Conservation (phyloP, 345 rosid species). For the Hypericum perforatum region DNA sequence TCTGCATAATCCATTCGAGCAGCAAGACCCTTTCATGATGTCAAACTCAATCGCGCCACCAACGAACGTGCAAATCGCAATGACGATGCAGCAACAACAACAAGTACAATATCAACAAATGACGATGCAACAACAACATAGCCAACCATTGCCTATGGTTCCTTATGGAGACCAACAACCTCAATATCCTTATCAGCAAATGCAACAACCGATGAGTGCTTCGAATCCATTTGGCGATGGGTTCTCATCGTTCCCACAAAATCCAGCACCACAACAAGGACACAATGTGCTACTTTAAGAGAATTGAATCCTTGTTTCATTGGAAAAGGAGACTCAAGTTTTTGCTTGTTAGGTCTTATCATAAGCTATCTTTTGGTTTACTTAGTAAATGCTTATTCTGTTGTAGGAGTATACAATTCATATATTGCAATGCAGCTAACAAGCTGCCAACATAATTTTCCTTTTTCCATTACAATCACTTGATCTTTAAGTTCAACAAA, state of each 20-base stretch:
- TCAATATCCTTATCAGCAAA: slow-evolving; percentile 27
- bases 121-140: too few relatives aligned
- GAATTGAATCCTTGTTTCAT: too few relatives aligned
- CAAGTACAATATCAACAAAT: slow-evolving; percentile 12
- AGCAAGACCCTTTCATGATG: slow-evolving; percentile 64
- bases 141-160: slow-evolving; percentile 20
- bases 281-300: slow-evolving; percentile 36
- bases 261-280: slow-evolving; percentile 29
- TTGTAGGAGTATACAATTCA: too few relatives aligned
- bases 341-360: too few relatives aligned
- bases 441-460: too few relatives aligned
- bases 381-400: too few relatives aligned
- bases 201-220: slow-evolving; percentile 17
- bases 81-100: slow-evolving; percentile 54
- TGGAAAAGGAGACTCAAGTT: too few relatives aligned
- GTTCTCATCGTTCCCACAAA: slow-evolving; percentile 29
- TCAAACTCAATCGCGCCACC: slow-evolving; percentile 69
- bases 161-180: slow-evolving; percentile 21
- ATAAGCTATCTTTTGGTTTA: too few relatives aligned
- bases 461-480: too few relatives aligned
- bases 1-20: slow-evolving; percentile 49
- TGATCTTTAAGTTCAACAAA: too few relatives aligned
- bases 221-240: slow-evolving; percentile 77
- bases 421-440: too few relatives aligned
- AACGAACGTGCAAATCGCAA: slow-evolving; percentile 72